These are phyloP conservation scores for Juglanconis oblonga DNA, from an alignment of 2,329 filamentous ascomycete species.

Conservation along the genomic window DNA sequence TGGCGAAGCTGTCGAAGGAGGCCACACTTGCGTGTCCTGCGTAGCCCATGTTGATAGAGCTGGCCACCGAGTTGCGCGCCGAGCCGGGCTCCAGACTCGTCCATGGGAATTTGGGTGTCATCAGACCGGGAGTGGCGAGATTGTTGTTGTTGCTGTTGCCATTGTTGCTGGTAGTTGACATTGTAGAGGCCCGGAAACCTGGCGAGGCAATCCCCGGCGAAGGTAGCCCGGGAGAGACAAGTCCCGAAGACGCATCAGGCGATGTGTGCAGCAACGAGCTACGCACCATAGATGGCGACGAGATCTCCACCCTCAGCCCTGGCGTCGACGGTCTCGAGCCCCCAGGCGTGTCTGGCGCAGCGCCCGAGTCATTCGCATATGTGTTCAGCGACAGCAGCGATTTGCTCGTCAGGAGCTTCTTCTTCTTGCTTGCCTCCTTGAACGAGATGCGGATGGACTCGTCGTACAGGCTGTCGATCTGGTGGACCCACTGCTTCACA, in stretches of 20 bases:
- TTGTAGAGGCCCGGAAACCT: not conserved
- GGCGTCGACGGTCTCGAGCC: slow-evolving; percentile 13
- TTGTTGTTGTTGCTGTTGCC: not conserved
- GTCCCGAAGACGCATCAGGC: slow-evolving; percentile 8
- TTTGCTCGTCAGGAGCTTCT: slow-evolving; percentile 18
- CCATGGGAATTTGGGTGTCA: slow-evolving; percentile 19
- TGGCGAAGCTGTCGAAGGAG: slow-evolving; percentile 19
- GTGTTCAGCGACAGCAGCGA: slow-evolving; percentile 22
- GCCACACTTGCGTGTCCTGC: slow-evolving; percentile 9
- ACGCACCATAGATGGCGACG: slow-evolving; percentile 17
- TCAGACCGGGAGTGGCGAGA: slow-evolving; percentile 6
- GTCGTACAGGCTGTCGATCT: slow-evolving; percentile 58
- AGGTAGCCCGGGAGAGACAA: not conserved
- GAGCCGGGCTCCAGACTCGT: slow-evolving; percentile 13
- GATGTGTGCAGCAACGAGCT: slow-evolving; percentile 20
- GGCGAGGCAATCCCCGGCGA: not conserved
- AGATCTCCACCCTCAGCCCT: slow-evolving; percentile 16
- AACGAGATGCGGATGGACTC: slow-evolving; percentile 53
- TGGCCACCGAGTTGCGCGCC: slow-evolving; percentile 3
- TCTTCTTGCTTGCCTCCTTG: slow-evolving; percentile 26
- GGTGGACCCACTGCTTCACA: slow-evolving; percentile 63
- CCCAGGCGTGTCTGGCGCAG: slow-evolving; percentile 16
- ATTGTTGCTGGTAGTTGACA: not conserved
- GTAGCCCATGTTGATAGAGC: not conserved
- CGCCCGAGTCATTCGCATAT: slow-evolving; percentile 16